A percentile compares a stretch with the other conserved stretches of the same genome.
phyloP scores from a whole-genome alignment of 2,329 filamentous ascomycete species.

The Cyanodermella asteris region DNA sequence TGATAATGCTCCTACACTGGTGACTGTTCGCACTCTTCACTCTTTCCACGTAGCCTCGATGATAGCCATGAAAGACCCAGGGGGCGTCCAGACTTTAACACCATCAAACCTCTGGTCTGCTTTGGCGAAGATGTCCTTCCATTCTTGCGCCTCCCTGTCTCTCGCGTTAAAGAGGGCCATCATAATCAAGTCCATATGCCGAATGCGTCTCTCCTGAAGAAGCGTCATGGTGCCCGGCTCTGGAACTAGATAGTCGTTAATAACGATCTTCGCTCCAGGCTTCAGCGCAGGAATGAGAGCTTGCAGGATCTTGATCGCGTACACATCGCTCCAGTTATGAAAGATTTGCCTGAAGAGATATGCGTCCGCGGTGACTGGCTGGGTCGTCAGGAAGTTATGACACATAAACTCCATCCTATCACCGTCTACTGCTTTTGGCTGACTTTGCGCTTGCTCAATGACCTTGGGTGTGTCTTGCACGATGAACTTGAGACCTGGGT shows the following conservation, averaged over 20 bases:
- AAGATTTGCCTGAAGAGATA: slow-evolving; percentile 40
- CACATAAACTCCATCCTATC: slow-evolving; percentile 17
- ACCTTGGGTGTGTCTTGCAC: slow-evolving; percentile 8
- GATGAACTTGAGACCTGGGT: slow-evolving; percentile 10
- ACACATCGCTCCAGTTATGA: slow-evolving; percentile 37
- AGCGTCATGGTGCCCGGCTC: slow-evolving; percentile 4
- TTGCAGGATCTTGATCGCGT: slow-evolving; percentile 26
- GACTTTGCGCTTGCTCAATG: slow-evolving; percentile 1
- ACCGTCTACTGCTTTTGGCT: slow-evolving; percentile 2
- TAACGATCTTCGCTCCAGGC: slow-evolving; percentile 27
- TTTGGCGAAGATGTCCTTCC: slow-evolving; percentile 22
- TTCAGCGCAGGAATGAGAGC: slow-evolving; percentile 33
- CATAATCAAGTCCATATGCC: slow-evolving; percentile 25
- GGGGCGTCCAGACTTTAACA: slow-evolving; percentile 4
- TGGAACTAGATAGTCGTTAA: slow-evolving; percentile 16
- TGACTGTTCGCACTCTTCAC: no score
- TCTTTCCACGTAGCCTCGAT: slow-evolving; percentile 3
- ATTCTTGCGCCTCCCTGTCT: slow-evolving; percentile 25
- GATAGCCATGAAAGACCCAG: neutral
- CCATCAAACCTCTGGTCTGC: slow-evolving; percentile 27
- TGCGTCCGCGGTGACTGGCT: slow-evolving; percentile 33
- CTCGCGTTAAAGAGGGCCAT: slow-evolving; percentile 28
- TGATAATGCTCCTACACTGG: no score
- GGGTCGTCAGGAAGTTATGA: slow-evolving; percentile 37
- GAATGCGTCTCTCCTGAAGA: slow-evolving; percentile 2